Evolutionary conservation across 257 asterid genomes (phyloP).

Genomic region (Nicotiana tabacum): DNA sequence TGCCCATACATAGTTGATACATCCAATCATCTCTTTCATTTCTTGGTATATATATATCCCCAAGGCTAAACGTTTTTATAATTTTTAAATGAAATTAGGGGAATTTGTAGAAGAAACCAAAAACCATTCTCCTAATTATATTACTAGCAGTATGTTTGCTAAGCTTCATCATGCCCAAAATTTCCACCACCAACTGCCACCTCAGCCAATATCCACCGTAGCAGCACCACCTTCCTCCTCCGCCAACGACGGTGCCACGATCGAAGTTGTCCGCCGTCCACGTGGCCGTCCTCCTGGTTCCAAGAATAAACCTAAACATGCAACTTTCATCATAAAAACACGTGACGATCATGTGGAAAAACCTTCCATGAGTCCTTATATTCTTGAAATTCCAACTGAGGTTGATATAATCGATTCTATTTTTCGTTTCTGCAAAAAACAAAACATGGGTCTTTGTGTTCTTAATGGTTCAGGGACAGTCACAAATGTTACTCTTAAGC

Average conservation of each 20-base stretch:
- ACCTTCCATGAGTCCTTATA: conserved; percentile 63
- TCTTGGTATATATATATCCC: background rate
- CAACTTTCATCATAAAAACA: conserved; percentile 27
- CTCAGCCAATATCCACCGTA: conserved; percentile 13
- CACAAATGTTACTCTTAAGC: conserved; percentile 49
- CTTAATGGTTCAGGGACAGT: conserved; percentile 58
- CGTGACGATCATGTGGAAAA: conserved; percentile 23
- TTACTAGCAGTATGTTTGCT: conserved; percentile 31
- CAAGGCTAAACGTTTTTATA: background rate
- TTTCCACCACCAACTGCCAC: conserved; percentile 13
- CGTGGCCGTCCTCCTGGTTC: conserved; percentile 84
- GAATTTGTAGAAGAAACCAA: conserved; percentile 31
- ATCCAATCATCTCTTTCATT: background rate
- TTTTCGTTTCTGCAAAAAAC: conserved; percentile 35
- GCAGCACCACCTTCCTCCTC: background rate
- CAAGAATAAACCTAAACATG: conserved; percentile 50
- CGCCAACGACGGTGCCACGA: conserved; percentile 53
- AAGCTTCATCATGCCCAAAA: conserved; percentile 39
- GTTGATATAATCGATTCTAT: conserved; percentile 43
- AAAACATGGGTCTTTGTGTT: conserved; percentile 42
- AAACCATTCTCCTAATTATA: conserved; percentile 5
- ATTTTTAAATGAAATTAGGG: conserved; percentile 31
- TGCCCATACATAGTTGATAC: background rate
- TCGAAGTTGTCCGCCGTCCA: conserved; percentile 70
- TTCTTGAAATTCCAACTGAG: conserved; percentile 52